Evolutionary conservation across 148 eudicot species (phyloP).

Genomic region (Vaccinium corymbosum): DNA sequence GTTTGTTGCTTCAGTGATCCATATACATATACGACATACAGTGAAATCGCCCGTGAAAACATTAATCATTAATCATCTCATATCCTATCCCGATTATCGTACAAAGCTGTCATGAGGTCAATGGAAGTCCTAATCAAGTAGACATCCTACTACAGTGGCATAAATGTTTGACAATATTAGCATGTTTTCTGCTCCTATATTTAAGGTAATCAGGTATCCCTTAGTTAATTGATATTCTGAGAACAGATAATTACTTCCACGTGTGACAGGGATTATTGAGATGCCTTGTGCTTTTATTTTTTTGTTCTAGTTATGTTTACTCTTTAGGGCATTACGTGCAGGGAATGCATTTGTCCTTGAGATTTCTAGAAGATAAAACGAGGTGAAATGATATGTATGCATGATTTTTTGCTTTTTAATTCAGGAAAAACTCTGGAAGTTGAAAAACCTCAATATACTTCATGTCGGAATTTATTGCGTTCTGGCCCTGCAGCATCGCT

Average conservation of each 20-base stretch:
- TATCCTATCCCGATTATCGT: not conserved
- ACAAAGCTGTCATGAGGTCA: not conserved
- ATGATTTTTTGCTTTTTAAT: constrained; percentile 12
- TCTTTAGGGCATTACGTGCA: not conserved
- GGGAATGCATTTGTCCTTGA: not conserved
- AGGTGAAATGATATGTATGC: not conserved
- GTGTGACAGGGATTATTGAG: not conserved
- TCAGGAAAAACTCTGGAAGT: constrained; percentile 68
- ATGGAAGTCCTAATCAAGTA: not conserved
- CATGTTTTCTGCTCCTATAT: not conserved
- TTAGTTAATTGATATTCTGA: not conserved
- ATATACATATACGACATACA: not conserved
- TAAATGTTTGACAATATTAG: not conserved
- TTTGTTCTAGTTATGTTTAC: not conserved
- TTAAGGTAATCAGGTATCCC: not conserved
- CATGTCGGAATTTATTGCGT: constrained; percentile 67
- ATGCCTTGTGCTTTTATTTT: constrained; percentile 1
- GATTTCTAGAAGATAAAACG: not conserved
- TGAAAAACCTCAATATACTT: constrained; percentile 71
- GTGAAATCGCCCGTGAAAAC: not conserved
- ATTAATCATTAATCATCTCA: not conserved
- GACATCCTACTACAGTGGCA: not conserved
- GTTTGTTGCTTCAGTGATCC: constrained; percentile 2
- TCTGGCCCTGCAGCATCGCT: constrained; percentile 96
- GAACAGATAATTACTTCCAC: not conserved